Evolutionary conservation across 345 rosid species (phyloP), one percentile per base, ranked within the genome.

Genomic region (Camelina hispida): DNA sequence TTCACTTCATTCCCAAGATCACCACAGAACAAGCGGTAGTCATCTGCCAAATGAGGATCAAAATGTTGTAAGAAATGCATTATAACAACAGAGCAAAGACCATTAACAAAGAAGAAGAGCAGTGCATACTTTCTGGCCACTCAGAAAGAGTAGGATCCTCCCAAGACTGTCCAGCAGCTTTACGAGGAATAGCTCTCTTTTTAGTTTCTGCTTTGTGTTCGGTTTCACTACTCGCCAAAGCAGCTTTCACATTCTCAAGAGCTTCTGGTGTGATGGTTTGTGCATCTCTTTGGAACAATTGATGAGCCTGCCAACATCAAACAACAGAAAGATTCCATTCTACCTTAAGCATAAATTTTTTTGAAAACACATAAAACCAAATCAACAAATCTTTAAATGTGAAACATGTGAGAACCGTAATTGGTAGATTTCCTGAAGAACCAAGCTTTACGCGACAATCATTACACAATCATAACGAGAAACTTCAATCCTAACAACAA

Each of bases 1-100:
- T 95, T 95, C 87, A 95, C 99, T 87, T 92, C 99, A 77, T 95
- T 95, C 68, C 99, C 99, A 79, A 95, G 98, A 84, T 95, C 99
- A 74, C 99, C 99, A 66, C 98, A 95, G 72, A 92, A 95, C 2
- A 95, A 69, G 40, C 99, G 93, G 81, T 80, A 90, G 78, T 95
- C 99, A 84, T 95, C 99, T 95, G 85, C 60, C 74, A 42, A 70
- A 78, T n/a, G 71, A 7, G 15, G 15, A 68, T 43, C 25, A 53
- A 8, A 44, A 17, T 68, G n/a, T 46, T 15, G 16, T 57, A 14
- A 78, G 53, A 50, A 66, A 57, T 16, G 16, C 22, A 56, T 44
- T 15, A 7, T 13, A 52, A 14, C 43, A 9, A 15, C 6, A 66
- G 38, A 44, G 25, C 14, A 22, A 44, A 68, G 3, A 56, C 11